Conservation (phyloP, 2,329 filamentous ascomycete genomes). For the Helicocarpus griseus region DNA sequence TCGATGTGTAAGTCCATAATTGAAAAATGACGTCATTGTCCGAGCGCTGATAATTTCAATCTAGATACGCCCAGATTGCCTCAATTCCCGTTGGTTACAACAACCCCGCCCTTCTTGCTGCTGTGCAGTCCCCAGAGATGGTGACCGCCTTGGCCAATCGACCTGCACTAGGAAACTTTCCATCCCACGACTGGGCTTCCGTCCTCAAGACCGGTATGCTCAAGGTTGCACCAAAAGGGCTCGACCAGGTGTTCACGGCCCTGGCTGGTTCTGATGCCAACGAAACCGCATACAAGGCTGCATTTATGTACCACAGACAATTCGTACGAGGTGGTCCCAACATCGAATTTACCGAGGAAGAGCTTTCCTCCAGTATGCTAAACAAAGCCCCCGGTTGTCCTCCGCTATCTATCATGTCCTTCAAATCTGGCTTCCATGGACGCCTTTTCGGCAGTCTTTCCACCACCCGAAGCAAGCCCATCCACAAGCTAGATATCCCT, state of each 20-base stretch:
- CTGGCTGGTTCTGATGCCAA: slow-evolving; percentile 87
- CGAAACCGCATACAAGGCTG: slow-evolving; percentile 89
- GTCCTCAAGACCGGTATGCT: slow-evolving; percentile 73
- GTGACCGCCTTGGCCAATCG: slow-evolving; percentile 72
- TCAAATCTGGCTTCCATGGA: slow-evolving; percentile 82
- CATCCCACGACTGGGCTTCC: slow-evolving; percentile 70
- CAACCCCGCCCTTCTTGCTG: slow-evolving; percentile 64
- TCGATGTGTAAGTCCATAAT: slow-evolving; percentile 38
- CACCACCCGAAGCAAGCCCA: slow-evolving; percentile 83
- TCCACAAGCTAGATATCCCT: slow-evolving; percentile 91
- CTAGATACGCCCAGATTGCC: slow-evolving; percentile 78
- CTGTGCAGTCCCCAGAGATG: slow-evolving; percentile 70
- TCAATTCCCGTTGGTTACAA: slow-evolving; percentile 91
- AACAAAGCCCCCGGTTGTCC: slow-evolving; percentile 73
- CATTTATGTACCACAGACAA: slow-evolving; percentile 85
- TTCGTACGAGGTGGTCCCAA: slow-evolving; percentile 67
- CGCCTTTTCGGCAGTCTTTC: slow-evolving; percentile 80
- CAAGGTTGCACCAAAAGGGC: slow-evolving; percentile 69
- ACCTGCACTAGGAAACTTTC: slow-evolving; percentile 84
- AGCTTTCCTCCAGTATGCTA: slow-evolving; percentile 65
- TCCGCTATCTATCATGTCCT: slow-evolving; percentile 74
- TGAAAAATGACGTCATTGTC: slow-evolving; percentile 2
- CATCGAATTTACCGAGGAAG: slow-evolving; percentile 70
- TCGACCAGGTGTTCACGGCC: slow-evolving; percentile 83
- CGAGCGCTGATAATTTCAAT: neutral